A percentile compares a stretch with the other conserved stretches of the same genome.
Evolutionary conservation across 768 basidiomycete genomes (phyloP).

Genomic region (Calocybe cyanea): DNA sequence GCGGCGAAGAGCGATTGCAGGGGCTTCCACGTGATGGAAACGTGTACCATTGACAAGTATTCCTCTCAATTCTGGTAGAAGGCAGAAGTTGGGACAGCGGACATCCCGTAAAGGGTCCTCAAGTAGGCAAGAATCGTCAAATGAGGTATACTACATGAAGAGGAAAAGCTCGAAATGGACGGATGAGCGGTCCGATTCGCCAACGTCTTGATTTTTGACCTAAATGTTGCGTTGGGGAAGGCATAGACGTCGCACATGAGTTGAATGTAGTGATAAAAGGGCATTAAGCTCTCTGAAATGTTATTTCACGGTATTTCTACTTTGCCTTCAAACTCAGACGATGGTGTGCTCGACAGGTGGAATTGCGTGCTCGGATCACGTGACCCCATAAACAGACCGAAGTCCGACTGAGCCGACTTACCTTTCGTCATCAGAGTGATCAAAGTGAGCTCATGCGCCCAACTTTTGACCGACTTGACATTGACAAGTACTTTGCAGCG

Average conservation of each 20-base stretch:
- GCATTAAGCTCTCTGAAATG: neutral
- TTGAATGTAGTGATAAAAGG: neutral
- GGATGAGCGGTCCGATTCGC: no score
- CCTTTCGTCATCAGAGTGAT: neutral
- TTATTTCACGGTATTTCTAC: conserved; percentile 24
- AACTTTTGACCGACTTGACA: neutral
- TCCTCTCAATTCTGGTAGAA: neutral
- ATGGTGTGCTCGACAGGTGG: conserved; percentile 33
- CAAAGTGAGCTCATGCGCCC: neutral
- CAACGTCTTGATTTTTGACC: no score
- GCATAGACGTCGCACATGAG: no score
- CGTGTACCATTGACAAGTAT: neutral
- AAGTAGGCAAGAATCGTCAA: no score
- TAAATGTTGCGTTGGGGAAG: no score
- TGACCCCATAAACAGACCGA: conserved; percentile 1
- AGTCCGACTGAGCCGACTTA: neutral
- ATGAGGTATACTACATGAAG: no score
- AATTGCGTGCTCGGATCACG: conserved; percentile 26
- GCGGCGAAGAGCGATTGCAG: conserved; percentile 3
- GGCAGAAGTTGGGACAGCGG: neutral
- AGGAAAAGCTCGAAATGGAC: no score
- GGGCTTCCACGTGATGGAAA: conserved; percentile 7
- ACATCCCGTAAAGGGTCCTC: neutral
- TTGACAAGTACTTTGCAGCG: no score
- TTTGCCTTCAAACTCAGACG: conserved; percentile 35